Percentiles rank a stretch among this genome's conserved stretches.
phyloP scores from a whole-genome alignment of 495 filamentous ascomycete genomes.

The Hypoxylon fuscum region DNA sequence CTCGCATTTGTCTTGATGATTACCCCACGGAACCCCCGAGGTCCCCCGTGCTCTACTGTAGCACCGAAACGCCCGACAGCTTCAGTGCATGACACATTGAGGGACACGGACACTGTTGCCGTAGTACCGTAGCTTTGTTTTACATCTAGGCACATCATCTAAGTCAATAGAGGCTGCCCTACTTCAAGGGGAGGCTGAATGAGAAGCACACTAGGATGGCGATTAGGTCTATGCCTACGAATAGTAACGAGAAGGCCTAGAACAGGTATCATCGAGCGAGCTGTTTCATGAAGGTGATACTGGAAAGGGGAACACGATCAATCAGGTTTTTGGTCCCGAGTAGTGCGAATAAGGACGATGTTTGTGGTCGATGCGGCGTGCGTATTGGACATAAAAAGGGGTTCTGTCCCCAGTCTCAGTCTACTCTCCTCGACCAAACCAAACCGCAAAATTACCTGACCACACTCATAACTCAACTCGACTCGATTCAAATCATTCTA shows the following conservation, averaged over 20 bases:
- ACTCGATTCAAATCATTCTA: neutral
- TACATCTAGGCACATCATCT: slow-evolving; percentile 16
- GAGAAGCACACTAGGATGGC: neutral
- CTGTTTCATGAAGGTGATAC: slow-evolving; percentile 23
- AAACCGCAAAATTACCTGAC: neutral
- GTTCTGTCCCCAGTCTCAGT: neutral
- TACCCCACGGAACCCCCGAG: slow-evolving; percentile 20
- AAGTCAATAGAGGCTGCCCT: slow-evolving; percentile 3
- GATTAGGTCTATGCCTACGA: neutral
- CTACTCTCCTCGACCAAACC: slow-evolving; percentile 1
- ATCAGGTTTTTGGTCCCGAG: slow-evolving; percentile 19
- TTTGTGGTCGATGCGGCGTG: neutral
- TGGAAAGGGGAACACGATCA: slow-evolving; percentile 8
- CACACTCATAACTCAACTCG: neutral
- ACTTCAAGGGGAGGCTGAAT: slow-evolving; percentile 8
- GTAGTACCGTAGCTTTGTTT: slow-evolving; percentile 6
- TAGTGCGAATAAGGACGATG: neutral
- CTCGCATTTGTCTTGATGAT: neutral
- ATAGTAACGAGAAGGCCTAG: neutral
- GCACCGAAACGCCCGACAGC: slow-evolving; percentile 8
- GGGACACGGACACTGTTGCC: slow-evolving; percentile 5
- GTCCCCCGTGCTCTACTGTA: neutral
- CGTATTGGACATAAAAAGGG: slow-evolving; percentile 15
- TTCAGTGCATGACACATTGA: slow-evolving; percentile 3
- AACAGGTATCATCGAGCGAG: slow-evolving; percentile 1